Evolutionary conservation across 75 land plant species (phyloP).

Genomic region (Ceratopteris richardii): DNA sequence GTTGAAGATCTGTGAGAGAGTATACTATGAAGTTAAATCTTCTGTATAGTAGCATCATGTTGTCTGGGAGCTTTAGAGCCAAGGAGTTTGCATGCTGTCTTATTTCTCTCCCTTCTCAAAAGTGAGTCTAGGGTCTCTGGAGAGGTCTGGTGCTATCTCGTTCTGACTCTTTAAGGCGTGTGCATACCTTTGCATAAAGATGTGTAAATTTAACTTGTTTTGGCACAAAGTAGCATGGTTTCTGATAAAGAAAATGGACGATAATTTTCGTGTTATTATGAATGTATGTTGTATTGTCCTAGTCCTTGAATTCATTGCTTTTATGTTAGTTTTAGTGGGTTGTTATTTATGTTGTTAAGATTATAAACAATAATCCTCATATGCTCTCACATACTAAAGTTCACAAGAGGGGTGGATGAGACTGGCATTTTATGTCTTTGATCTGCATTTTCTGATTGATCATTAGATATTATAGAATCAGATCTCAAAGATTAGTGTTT

Average conservation of each 20-base stretch:
- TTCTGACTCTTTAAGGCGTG: not conserved
- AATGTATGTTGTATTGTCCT: too few species aligned
- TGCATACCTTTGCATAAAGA: not conserved
- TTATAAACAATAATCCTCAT: not conserved
- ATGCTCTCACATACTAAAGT: not conserved
- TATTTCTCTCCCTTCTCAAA: too few species aligned
- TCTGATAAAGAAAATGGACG: too few species aligned
- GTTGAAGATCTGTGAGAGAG: too few species aligned
- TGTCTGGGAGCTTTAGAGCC: too few species aligned
- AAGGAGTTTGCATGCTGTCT: too few species aligned
- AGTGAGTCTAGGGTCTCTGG: not conserved
- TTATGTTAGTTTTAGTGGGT: not conserved
- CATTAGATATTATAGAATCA: not conserved
- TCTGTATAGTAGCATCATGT: too few species aligned
- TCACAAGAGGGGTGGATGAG: too few species aligned
- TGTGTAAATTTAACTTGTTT: not conserved
- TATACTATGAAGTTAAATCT: too few species aligned
- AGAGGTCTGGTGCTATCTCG: not conserved
- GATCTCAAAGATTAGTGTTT: not conserved
- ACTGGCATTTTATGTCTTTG: too few species aligned
- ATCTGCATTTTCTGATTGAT: not conserved
- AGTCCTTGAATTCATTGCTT: not conserved
- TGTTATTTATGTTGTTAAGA: not conserved
- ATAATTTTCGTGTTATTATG: too few species aligned
- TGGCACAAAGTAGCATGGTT: not conserved